Conservation (phyloP, 1,284 basidiomycete species). For the Cryptococcus hybrid region DNA sequence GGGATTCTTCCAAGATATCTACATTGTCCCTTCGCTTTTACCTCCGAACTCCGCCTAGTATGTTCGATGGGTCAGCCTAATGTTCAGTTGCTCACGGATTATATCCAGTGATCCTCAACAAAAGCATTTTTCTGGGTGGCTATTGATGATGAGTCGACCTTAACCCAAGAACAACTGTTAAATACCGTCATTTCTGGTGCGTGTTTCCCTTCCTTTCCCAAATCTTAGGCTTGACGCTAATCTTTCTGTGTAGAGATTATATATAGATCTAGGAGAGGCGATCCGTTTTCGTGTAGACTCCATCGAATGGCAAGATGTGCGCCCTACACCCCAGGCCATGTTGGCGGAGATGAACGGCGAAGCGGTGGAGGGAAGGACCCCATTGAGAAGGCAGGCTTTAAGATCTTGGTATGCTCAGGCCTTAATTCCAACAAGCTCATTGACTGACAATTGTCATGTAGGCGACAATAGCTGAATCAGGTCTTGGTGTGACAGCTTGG, state of each 20-base stretch:
- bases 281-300: slow-evolving; percentile 84
- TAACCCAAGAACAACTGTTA: slow-evolving; percentile 61
- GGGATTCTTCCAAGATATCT: slow-evolving; percentile 93
- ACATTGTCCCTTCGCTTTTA: slow-evolving; percentile 65
- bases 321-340: slow-evolving; percentile 66
- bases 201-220: slow-evolving; percentile 1
- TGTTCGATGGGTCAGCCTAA: neutral
- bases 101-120: slow-evolving; percentile 69
- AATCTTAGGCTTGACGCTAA: neutral
- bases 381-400: slow-evolving; percentile 64
- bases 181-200: slow-evolving; percentile 48
- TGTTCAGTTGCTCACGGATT: slow-evolving; percentile 1
- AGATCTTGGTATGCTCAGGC: slow-evolving; percentile 59
- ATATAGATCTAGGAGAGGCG: slow-evolving; percentile 77
- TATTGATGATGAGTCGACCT: slow-evolving; percentile 51
- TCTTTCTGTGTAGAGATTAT: slow-evolving; percentile 60
- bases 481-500: slow-evolving; percentile 65
- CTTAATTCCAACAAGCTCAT: too few relatives aligned
- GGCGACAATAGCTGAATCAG: slow-evolving; percentile 88
- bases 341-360: slow-evolving; percentile 22
- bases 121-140: slow-evolving; percentile 77
- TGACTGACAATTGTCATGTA: slow-evolving; percentile 36
- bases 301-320: slow-evolving; percentile 86
- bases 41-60: slow-evolving; percentile 53
- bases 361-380: slow-evolving; percentile 61